Base-by-base conservation (phyloP, 148 eudicot genomes). In the Polygonum aviculare region DNA sequence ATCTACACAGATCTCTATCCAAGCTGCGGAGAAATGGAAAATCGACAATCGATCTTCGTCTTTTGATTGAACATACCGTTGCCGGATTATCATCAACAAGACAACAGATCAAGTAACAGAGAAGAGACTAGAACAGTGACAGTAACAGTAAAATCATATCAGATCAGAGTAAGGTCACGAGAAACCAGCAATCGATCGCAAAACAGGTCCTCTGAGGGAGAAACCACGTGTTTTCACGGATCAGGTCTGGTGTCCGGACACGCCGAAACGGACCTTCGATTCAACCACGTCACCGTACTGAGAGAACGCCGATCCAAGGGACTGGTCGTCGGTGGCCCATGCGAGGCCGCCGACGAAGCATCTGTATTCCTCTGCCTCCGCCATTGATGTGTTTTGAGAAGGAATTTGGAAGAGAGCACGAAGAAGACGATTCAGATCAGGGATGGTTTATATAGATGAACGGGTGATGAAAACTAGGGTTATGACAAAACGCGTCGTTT, bases 311-410 rank as follows among this genome's bases (percentile, higher is more conserved):
- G 39, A 16, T 74, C 80, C 90, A 1, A 92, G 84, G 5, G 91
- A 33, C 8, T 71, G 80, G 48, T 90, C 90, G 72, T 81, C 85
- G 80, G 97, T 92, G 84, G 90, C 93, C 97, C 97, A 92, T 0
- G 97, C 95, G 14, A 92, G 88, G 75, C 97, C 97, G 33, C 97
- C 97, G 73, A 92, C 97, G 84, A 92, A 93, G 80, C 98, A 93
- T 40, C 98, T 83, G 83, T 35, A 93, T 74, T 93, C 98, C 4
- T 92, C 97, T 0, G 86, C 83, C 15, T 85, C 70, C 26, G 88
- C 87, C 92, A 90, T 88, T 81, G 2, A 2, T 14, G 16, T n/a
- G 7, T 48, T 48, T 51, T 21, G 2, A 52, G 36, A 77, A 18
- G 38, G 2, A 77, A 38, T 45, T 72, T 16, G 3, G 69, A 19